Evolutionary conservation across 1,284 basidiomycete species (phyloP).

Genomic region (Naganishia cerealis): DNA sequence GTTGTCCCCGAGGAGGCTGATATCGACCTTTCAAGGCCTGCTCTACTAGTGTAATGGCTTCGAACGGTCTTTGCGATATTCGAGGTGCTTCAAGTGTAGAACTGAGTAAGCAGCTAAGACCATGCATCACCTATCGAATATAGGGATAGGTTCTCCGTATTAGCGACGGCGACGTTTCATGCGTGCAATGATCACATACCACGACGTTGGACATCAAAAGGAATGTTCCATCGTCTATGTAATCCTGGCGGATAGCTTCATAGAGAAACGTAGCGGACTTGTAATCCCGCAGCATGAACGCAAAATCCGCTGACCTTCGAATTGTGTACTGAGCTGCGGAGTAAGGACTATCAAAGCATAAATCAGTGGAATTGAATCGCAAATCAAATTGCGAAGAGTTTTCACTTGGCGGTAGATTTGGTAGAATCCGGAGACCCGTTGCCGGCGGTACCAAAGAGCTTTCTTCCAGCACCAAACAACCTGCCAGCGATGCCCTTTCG

Average conservation of each 20-base stretch:
- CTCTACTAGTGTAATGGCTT: neutral
- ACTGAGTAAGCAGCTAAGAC: conserved; percentile 39
- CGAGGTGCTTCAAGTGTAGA: neutral
- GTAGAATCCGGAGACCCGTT: conserved; percentile 47
- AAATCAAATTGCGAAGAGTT: neutral
- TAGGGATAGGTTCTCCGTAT: too few relatives aligned
- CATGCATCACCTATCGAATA: conserved; percentile 47
- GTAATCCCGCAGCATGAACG: conserved; percentile 86
- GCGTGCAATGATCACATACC: conserved; percentile 34
- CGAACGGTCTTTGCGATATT: too few relatives aligned
- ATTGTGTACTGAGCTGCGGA: neutral
- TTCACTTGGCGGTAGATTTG: neutral
- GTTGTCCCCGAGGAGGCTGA: neutral
- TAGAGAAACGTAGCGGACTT: conserved; percentile 81
- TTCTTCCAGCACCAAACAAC: conserved; percentile 70
- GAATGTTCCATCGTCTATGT: conserved; percentile 51
- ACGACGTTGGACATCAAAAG: conserved; percentile 53
- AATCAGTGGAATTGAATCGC: neutral
- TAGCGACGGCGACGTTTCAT: too few relatives aligned
- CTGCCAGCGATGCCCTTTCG: conserved; percentile 83
- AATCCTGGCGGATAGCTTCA: conserved; percentile 79
- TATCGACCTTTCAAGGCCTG: neutral
- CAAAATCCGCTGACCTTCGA: conserved; percentile 84
- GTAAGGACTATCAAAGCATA: neutral
- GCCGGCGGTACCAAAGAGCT: conserved; percentile 56